Evolutionary conservation across 2,329 filamentous ascomycete species (phyloP).

Genomic region (Aureobasidium sp.): DNA sequence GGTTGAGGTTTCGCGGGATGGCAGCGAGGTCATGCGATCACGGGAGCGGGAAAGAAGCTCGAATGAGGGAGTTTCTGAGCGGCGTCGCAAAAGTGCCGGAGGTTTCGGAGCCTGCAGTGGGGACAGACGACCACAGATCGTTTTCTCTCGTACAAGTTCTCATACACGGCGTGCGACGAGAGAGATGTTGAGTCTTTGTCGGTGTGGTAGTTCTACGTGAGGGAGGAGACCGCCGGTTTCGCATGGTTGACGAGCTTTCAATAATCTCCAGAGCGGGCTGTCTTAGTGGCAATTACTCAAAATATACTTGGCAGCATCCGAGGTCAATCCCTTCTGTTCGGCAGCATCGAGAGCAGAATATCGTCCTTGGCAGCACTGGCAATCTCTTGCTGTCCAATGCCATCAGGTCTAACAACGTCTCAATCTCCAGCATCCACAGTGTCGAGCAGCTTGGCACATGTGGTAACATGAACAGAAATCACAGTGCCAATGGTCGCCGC

Average conservation of each 20-base stretch:
- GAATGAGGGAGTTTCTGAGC: neutral
- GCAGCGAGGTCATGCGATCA: neutral
- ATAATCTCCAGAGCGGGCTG: too few species aligned
- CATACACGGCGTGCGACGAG: neutral
- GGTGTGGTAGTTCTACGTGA: neutral
- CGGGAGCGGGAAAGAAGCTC: neutral
- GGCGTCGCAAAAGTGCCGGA: neutral
- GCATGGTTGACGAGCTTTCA: too few species aligned
- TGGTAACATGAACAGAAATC: slow-evolving; percentile 15
- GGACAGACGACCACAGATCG: neutral
- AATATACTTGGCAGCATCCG: too few species aligned
- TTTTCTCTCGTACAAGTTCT: neutral
- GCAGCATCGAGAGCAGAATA: too few species aligned
- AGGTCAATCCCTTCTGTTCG: too few species aligned
- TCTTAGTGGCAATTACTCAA: too few species aligned
- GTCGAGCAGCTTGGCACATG: slow-evolving; percentile 9
- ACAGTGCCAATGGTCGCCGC: slow-evolving; percentile 13
- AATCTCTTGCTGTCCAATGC: too few species aligned
- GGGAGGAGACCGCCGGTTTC: neutral
- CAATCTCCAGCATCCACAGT: neutral
- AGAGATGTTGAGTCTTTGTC: neutral
- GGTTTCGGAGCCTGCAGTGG: neutral
- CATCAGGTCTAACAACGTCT: neutral
- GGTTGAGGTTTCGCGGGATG: neutral
- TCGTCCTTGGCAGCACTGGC: neutral